phyloP scores from a whole-genome alignment of 139 green algal species.

The Coelastrella sp. region DNA sequence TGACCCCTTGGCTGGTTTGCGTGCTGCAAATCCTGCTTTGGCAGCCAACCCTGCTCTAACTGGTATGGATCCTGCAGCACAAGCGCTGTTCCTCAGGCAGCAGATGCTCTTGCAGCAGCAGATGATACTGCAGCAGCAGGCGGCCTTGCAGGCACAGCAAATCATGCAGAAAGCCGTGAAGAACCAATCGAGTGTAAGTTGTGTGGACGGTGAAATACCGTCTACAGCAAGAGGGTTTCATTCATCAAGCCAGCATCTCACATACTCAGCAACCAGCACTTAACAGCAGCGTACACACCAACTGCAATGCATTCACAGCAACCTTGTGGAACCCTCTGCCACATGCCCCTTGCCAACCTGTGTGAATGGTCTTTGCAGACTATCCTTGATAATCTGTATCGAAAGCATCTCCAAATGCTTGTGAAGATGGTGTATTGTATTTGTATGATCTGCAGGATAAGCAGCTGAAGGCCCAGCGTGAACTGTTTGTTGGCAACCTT shows the following conservation, averaged over 20 bases:
- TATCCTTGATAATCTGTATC: too few relatives aligned
- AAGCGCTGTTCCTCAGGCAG: slow-evolving; percentile 10
- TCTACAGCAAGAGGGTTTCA: too few relatives aligned
- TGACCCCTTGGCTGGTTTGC: slow-evolving; percentile 21
- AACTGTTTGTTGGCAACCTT: slow-evolving; percentile 84
- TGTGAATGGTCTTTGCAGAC: too few relatives aligned
- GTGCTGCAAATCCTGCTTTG: slow-evolving; percentile 21
- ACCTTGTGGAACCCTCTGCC: too few relatives aligned
- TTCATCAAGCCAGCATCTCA: too few relatives aligned
- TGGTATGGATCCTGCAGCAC: slow-evolving; percentile 12
- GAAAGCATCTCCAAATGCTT: too few relatives aligned
- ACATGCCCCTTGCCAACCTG: too few relatives aligned
- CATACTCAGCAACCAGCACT: too few relatives aligned
- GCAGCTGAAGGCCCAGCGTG: slow-evolving; percentile 42
- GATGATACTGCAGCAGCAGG: slow-evolving; percentile 40
- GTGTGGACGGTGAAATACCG: too few relatives aligned
- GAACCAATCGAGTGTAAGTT: not conserved
- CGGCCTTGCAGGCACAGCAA: slow-evolving; percentile 39
- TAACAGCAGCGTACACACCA: too few relatives aligned
- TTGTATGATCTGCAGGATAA: slow-evolving; percentile 38
- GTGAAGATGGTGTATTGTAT: too few relatives aligned
- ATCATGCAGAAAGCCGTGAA: slow-evolving; percentile 37
- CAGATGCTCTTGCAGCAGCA: slow-evolving; percentile 43
- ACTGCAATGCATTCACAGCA: too few relatives aligned
- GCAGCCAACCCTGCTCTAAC: slow-evolving; percentile 30